Evolutionary conservation across 2,329 filamentous ascomycete species (phyloP).

Genomic region (Samsoniella hepiali): DNA sequence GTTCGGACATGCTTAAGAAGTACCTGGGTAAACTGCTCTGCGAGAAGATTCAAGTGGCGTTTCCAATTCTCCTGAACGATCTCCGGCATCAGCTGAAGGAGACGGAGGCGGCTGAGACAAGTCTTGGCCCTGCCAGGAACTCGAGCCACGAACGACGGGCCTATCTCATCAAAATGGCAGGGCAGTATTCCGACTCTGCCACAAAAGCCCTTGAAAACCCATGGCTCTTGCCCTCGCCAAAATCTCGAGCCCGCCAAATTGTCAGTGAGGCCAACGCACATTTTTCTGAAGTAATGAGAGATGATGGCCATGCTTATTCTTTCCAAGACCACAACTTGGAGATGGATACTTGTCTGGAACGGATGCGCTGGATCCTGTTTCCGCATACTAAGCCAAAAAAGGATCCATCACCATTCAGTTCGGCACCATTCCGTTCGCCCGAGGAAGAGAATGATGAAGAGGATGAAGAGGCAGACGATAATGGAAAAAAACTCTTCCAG

Average conservation of each 20-base stretch:
- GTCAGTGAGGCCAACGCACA: constrained; percentile 22
- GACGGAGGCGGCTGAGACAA: constrained; percentile 15
- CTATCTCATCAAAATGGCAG: constrained; percentile 27
- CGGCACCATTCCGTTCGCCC: background rate
- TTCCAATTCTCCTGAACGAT: constrained; percentile 28
- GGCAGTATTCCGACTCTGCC: constrained; percentile 25
- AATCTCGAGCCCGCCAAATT: constrained; percentile 27
- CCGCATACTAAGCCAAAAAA: background rate
- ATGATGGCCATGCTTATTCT: constrained; percentile 22
- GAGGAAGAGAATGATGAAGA: background rate
- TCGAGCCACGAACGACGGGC: constrained; percentile 23
- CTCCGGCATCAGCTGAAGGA: constrained; percentile 25
- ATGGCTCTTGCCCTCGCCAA: constrained; percentile 22
- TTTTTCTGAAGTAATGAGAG: constrained; percentile 30
- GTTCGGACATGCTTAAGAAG: constrained; percentile 29
- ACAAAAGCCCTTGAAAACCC: constrained; percentile 26
- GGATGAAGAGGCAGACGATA: background rate
- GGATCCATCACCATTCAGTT: background rate
- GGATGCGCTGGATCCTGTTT: background rate
- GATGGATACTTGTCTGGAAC: background rate
- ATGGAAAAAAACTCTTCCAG: background rate
- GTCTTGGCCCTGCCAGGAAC: constrained; percentile 29
- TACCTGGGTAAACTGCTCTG: constrained; percentile 32
- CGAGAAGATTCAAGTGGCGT: constrained; percentile 34
- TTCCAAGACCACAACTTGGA: constrained; percentile 7